Conservation (phyloP, 2,329 filamentous ascomycete species). For the Phyllosticta capitalensis region DNA sequence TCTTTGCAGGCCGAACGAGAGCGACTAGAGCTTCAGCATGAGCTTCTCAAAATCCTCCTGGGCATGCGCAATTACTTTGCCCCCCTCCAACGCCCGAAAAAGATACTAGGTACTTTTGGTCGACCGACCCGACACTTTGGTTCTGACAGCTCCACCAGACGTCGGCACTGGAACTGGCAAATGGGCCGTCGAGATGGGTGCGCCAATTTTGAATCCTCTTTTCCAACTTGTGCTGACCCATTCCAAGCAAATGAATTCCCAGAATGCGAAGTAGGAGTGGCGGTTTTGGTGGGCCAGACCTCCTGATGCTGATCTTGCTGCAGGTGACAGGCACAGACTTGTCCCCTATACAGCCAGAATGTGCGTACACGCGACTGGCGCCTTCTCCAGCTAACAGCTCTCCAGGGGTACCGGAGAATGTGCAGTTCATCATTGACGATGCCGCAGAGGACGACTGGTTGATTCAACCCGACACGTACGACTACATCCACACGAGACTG, state of each 20-base stretch:
- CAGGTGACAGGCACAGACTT: slow-evolving; percentile 35
- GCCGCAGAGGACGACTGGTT: slow-evolving; percentile 50
- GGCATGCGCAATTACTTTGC: slow-evolving; percentile 27
- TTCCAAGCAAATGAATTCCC: slow-evolving; percentile 25
- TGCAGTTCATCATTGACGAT: slow-evolving; percentile 66
- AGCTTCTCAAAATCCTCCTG: slow-evolving; percentile 29
- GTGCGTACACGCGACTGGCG: slow-evolving; percentile 14
- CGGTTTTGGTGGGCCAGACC: not conserved
- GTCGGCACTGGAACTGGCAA: slow-evolving; percentile 34
- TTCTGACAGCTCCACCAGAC: slow-evolving; percentile 15
- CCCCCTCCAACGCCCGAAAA: slow-evolving; percentile 27
- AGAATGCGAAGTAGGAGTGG: slow-evolving; percentile 21
- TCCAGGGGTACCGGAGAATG: slow-evolving; percentile 53
- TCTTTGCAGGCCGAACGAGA: slow-evolving; percentile 27
- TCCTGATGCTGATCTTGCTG: slow-evolving; percentile 13
- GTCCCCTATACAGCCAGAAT: slow-evolving; percentile 31
- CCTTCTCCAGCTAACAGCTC: not conserved
- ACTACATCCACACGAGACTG: slow-evolving; percentile 51
- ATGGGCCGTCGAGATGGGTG: slow-evolving; percentile 36
- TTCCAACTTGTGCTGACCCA: slow-evolving; percentile 15
- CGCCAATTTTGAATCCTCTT: slow-evolving; percentile 7
- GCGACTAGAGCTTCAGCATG: slow-evolving; percentile 29
- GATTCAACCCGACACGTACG: slow-evolving; percentile 41
- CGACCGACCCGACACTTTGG: not conserved
- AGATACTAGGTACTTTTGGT: slow-evolving; percentile 18